Conservation (phyloP, 306 rosid genomes). For the Lithocarpus polystachyus region DNA sequence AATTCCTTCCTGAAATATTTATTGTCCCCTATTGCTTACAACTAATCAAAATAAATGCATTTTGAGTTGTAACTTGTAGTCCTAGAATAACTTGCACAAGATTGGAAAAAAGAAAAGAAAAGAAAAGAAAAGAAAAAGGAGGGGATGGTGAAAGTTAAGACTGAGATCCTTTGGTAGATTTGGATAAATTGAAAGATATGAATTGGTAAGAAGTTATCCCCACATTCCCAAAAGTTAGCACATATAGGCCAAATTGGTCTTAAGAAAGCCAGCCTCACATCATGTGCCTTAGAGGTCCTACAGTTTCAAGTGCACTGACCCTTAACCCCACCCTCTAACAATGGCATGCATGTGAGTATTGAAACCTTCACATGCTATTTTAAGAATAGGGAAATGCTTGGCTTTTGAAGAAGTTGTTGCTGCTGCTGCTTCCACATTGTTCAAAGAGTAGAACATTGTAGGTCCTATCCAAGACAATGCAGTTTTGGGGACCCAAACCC, state of each 20-base stretch:
- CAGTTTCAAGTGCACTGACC: conserved; percentile 49
- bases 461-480: conserved; percentile 19
- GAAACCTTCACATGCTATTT: conserved; percentile 35
- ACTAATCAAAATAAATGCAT: no score
- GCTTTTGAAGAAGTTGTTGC: background rate
- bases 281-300: conserved; percentile 60
- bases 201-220: conserved; percentile 13
- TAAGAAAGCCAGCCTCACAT: conserved; percentile 9
- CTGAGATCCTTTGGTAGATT: background rate
- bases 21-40: no score
- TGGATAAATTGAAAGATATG: conserved; percentile 15
- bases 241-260: conserved; percentile 19
- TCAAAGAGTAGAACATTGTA: conserved; percentile 26
- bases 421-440: conserved; percentile 14
- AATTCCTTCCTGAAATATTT: no score
- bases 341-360: conserved; percentile 57
- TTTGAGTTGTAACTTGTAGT: no score
- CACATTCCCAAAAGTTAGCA: conserved; percentile 14
- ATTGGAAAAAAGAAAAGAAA: background rate
- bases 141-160: background rate
- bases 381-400: conserved; percentile 4
- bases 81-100: background rate
- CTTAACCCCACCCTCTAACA: conserved; percentile 6
- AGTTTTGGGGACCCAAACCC: conserved; percentile 19
- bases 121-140: background rate